Conservation (phyloP, 129 eudicot genomes). For the Lactuca sativa region DNA sequence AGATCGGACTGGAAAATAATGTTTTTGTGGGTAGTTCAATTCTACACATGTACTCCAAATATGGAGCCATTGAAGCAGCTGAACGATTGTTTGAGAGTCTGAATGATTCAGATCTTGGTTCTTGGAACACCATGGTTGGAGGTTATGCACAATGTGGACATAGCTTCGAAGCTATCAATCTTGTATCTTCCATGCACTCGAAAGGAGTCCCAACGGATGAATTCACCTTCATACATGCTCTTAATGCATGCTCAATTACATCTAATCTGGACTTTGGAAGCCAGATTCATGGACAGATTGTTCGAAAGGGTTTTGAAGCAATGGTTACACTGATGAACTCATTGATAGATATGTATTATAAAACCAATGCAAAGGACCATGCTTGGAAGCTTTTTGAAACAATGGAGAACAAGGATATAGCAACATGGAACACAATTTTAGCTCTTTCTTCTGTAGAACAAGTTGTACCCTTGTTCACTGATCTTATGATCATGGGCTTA, state of each 20-base stretch:
- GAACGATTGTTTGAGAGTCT: conserved; percentile 26
- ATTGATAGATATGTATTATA: conserved; percentile 41
- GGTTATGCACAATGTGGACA: conserved; percentile 45
- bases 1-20: conserved; percentile 39
- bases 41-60: conserved; percentile 35
- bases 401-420: conserved; percentile 34
- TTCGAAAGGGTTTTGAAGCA: conserved; percentile 24
- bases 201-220: conserved; percentile 36
- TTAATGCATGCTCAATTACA: conserved; percentile 33
- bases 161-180: conserved; percentile 32
- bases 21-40: conserved; percentile 36
- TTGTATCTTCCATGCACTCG: conserved; percentile 35
- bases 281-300: conserved; percentile 40
- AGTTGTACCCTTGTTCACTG: conserved; percentile 22
- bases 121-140: conserved; percentile 54
- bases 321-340: conserved; percentile 30
- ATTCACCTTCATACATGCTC: conserved; percentile 40
- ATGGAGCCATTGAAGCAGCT: conserved; percentile 20
- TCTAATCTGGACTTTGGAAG: conserved; percentile 27
- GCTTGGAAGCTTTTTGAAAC: conserved; percentile 35
- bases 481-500: conserved; percentile 27
- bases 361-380: conserved; percentile 8
- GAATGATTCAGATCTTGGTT: conserved; percentile 31
- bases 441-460: conserved; percentile 21
- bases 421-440: conserved; percentile 45